A percentile compares a stretch with the other conserved stretches of the same genome.
These are phyloP conservation scores for Castanea mollissima DNA, from an alignment of 306 rosid genomes.

Conservation along the genomic window DNA sequence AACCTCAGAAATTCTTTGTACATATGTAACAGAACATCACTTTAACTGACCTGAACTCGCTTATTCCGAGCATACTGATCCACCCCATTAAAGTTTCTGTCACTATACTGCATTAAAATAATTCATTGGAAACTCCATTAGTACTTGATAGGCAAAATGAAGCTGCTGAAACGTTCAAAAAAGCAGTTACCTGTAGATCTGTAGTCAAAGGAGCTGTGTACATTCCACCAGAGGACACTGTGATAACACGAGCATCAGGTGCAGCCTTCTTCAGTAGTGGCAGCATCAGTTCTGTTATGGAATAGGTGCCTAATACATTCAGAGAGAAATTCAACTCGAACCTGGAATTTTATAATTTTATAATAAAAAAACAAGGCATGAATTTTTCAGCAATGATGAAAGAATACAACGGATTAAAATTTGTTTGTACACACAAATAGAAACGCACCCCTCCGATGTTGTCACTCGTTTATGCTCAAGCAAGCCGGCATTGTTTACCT, in stretches of 20 bases:
- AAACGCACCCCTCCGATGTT: constrained; percentile 80
- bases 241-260: constrained; percentile 89
- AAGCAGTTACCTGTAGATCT: constrained; percentile 66
- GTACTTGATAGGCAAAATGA: neutral
- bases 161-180: constrained; percentile 1
- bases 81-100: constrained; percentile 57
- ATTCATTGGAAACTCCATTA: constrained; percentile 1
- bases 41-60: constrained; percentile 76
- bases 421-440: neutral
- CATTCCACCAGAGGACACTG: constrained; percentile 98
- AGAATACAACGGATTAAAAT: neutral
- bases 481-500: constrained; percentile 93
- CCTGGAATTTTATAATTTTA: constrained; percentile 41
- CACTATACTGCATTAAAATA: constrained; percentile 50
- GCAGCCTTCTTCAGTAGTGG: constrained; percentile 84
- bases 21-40: neutral
- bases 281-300: constrained; percentile 70
- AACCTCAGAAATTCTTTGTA: neutral
- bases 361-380: neutral
- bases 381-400: neutral
- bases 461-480: constrained; percentile 66
- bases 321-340: constrained; percentile 79
- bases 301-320: constrained; percentile 74
- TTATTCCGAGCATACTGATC: constrained; percentile 84
- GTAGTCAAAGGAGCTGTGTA: constrained; percentile 68